Percentiles rank a stretch among this genome's conserved stretches.
Conservation (phyloP, 2,329 filamentous ascomycete genomes). For the Chaetothyriales sp. region DNA sequence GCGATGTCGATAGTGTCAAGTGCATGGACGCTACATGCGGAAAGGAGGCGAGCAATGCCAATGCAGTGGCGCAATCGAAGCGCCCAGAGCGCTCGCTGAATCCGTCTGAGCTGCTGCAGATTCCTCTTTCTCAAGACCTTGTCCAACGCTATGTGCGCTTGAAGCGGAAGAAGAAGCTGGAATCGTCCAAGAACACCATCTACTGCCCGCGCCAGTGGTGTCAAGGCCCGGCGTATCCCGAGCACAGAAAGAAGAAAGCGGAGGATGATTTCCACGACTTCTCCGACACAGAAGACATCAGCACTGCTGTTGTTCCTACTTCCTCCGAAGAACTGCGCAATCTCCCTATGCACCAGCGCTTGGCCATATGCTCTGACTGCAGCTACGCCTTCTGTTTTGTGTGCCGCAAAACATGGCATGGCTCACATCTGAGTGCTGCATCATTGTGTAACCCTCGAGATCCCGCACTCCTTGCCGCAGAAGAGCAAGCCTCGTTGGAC, state of each 20-base stretch:
- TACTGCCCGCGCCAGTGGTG: slow-evolving; percentile 92
- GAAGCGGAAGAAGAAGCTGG: slow-evolving; percentile 83
- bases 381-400: slow-evolving; percentile 70
- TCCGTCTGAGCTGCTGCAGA: slow-evolving; percentile 69
- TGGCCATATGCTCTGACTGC: slow-evolving; percentile 81
- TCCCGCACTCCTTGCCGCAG: slow-evolving; percentile 57
- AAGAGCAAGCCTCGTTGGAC: slow-evolving; percentile 73
- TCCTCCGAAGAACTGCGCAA: slow-evolving; percentile 35
- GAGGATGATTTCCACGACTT: slow-evolving; percentile 47
- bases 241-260: slow-evolving; percentile 45
- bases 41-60: slow-evolving; percentile 30
- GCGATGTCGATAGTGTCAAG: slow-evolving; percentile 61
- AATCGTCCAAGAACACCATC: slow-evolving; percentile 78
- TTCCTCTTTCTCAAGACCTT: slow-evolving; percentile 52
- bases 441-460: slow-evolving; percentile 57
- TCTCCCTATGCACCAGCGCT: slow-evolving; percentile 44
- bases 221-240: slow-evolving; percentile 64
- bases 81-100: slow-evolving; percentile 52
- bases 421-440: slow-evolving; percentile 22
- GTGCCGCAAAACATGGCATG: slow-evolving; percentile 79
- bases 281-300: slow-evolving; percentile 16
- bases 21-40: slow-evolving; percentile 71
- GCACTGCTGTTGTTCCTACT: slow-evolving; percentile 20
- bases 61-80: slow-evolving; percentile 18
- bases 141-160: slow-evolving; percentile 78